phyloP scores from a whole-genome alignment of 1,284 basidiomycete species.

The Trichosporon sp. region DNA sequence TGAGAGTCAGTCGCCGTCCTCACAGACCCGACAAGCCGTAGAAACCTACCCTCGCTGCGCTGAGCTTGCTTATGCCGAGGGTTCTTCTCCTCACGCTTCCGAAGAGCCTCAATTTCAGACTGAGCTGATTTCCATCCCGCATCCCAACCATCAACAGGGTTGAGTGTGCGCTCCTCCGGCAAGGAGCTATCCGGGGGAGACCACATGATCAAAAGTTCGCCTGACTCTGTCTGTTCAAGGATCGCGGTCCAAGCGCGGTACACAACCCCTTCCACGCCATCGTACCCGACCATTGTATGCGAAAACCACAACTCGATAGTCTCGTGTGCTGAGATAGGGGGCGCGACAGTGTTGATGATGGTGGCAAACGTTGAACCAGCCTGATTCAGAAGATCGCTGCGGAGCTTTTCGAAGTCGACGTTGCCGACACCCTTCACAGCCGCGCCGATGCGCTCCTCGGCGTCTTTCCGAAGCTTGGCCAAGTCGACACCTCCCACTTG shows the following conservation, averaged over 20 bases:
- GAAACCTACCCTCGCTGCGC: background rate
- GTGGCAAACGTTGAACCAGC: conserved; percentile 82
- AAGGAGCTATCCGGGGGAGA: conserved; percentile 58
- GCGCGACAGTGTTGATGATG: conserved; percentile 91
- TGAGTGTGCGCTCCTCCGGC: conserved; percentile 53
- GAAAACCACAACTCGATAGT: conserved; percentile 92
- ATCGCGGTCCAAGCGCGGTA: conserved; percentile 71
- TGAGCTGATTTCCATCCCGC: conserved; percentile 74
- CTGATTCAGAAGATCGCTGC: conserved; percentile 76
- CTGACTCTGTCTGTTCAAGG: conserved; percentile 89
- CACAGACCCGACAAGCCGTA: background rate
- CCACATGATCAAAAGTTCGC: conserved; percentile 80
- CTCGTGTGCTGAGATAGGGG: conserved; percentile 96
- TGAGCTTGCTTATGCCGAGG: conserved; percentile 26
- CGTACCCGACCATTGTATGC: conserved; percentile 95
- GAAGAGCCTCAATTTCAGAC: conserved; percentile 34
- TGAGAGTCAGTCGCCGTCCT: background rate
- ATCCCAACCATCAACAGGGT: conserved; percentile 75
- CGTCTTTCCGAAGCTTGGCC: conserved; percentile 63
- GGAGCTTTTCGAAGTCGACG: conserved; percentile 78
- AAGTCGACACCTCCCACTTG: conserved; percentile 67
- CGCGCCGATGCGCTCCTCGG: conserved; percentile 47
- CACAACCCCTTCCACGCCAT: conserved; percentile 91
- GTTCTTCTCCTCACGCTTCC: conserved; percentile 33
- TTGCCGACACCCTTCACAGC: conserved; percentile 56